phyloP scores from a whole-genome alignment of 2,329 filamentous ascomycete species.

The Trichoderma sp. region DNA sequence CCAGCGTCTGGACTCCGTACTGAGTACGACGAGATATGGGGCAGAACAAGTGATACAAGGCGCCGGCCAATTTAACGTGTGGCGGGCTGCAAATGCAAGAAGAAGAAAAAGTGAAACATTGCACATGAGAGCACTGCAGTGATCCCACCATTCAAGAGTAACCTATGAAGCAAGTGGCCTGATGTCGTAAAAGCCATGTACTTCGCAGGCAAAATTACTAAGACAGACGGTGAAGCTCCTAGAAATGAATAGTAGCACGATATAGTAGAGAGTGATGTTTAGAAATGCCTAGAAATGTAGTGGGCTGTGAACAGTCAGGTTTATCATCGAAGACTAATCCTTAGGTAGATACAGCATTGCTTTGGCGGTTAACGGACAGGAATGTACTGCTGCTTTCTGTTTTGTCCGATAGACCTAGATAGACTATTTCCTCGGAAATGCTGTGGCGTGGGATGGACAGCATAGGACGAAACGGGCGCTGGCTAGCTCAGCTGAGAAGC shows the following conservation, averaged over 20 bases:
- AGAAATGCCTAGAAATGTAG: background rate
- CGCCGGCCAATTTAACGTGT: background rate
- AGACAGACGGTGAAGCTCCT: background rate
- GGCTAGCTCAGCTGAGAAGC: background rate
- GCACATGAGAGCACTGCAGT: background rate
- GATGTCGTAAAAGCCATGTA: background rate
- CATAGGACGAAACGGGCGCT: background rate
- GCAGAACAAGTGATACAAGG: background rate
- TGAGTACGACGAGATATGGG: background rate
- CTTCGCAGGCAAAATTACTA: background rate
- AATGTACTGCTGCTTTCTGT: background rate
- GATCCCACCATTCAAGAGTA: background rate
- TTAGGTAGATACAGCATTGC: background rate
- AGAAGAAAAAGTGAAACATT: background rate
- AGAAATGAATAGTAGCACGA: background rate
- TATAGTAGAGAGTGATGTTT: background rate
- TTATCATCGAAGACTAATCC: background rate
- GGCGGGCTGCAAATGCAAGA: background rate
- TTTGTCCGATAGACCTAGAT: background rate
- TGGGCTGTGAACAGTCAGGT: background rate
- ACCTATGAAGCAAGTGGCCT: background rate
- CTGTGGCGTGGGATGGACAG: background rate
- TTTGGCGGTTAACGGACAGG: background rate
- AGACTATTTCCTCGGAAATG: background rate
- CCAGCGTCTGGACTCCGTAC: background rate